A percentile compares a stretch with the other conserved stretches of the same genome.
phyloP scores from a whole-genome alignment of 78 protist species.

The Dictyostelium citrinum region DNA sequence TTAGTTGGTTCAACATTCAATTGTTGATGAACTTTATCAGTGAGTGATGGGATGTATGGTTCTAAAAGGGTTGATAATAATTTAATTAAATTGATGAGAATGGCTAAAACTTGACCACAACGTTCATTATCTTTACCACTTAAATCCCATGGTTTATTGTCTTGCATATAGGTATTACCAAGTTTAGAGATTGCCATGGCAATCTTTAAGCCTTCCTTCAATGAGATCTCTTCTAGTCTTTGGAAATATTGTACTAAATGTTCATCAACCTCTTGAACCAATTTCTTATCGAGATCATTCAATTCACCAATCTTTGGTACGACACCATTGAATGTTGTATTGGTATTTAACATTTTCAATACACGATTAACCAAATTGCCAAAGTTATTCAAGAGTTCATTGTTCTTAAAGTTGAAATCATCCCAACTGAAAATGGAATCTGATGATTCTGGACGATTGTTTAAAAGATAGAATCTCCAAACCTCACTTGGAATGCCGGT shows the following conservation, averaged over 20 bases:
- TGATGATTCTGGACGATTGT: conserved; percentile 86
- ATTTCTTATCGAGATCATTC: neutral
- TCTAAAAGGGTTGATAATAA: conserved; percentile 76
- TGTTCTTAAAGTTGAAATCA: conserved; percentile 78
- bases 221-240: conserved; percentile 1
- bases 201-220: conserved; percentile 73
- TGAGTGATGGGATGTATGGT: conserved; percentile 84
- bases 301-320: conserved; percentile 4
- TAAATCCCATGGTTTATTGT: conserved; percentile 80
- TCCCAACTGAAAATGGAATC: conserved; percentile 79
- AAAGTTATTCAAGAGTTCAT: conserved; percentile 87
- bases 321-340: neutral
- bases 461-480: conserved; percentile 87
- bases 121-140: conserved; percentile 48
- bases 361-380: conserved; percentile 91
- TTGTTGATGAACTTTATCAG: conserved; percentile 51
- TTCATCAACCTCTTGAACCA: neutral
- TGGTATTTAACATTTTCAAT: neutral
- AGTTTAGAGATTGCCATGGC: conserved; percentile 69
- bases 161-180: conserved; percentile 86
- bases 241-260: conserved; percentile 16
- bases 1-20: conserved; percentile 22
- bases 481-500: conserved; percentile 87
- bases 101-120: conserved; percentile 61
- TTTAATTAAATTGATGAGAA: conserved; percentile 38